These are phyloP conservation scores for Leucosporidium creatinivorum DNA, from an alignment of 768 basidiomycete genomes.

Conservation along the genomic window DNA sequence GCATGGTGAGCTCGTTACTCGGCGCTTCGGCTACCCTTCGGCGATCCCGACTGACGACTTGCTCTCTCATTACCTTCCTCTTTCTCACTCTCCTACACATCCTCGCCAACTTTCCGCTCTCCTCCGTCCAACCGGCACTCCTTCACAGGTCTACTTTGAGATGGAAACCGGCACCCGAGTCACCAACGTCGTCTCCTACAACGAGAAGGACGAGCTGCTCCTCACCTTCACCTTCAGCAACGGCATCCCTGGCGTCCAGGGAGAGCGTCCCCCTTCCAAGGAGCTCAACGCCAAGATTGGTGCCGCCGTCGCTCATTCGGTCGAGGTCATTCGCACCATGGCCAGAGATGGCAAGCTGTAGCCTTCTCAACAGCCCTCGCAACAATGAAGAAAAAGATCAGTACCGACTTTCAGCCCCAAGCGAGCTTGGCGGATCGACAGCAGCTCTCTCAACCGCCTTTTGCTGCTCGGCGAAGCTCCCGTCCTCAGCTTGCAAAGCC, in stretches of 20 bases:
- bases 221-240: constrained; percentile 19
- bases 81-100: neutral
- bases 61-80: neutral
- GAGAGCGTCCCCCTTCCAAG: neutral
- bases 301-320: constrained; percentile 2
- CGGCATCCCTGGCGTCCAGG: constrained; percentile 6
- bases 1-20: constrained; percentile 12
- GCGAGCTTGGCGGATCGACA: too few relatives aligned
- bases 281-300: constrained; percentile 19
- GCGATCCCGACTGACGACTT: too few relatives aligned
- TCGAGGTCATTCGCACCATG: too few relatives aligned
- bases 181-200: constrained; percentile 25
- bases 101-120: neutral
- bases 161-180: constrained; percentile 6
- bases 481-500: too few relatives aligned
- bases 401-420: too few relatives aligned
- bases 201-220: constrained; percentile 14
- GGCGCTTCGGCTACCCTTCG: too few relatives aligned
- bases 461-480: too few relatives aligned
- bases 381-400: too few relatives aligned
- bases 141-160: constrained; percentile 14
- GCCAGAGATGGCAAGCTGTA: too few relatives aligned
- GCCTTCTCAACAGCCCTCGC: too few relatives aligned
- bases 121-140: neutral
- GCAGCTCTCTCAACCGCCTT: too few relatives aligned